A percentile compares a stretch with the other conserved stretches of the same genome.
Evolutionary conservation across 352 stramenopile genomes (phyloP).

Genomic region (Nothophytophthora sp.): DNA sequence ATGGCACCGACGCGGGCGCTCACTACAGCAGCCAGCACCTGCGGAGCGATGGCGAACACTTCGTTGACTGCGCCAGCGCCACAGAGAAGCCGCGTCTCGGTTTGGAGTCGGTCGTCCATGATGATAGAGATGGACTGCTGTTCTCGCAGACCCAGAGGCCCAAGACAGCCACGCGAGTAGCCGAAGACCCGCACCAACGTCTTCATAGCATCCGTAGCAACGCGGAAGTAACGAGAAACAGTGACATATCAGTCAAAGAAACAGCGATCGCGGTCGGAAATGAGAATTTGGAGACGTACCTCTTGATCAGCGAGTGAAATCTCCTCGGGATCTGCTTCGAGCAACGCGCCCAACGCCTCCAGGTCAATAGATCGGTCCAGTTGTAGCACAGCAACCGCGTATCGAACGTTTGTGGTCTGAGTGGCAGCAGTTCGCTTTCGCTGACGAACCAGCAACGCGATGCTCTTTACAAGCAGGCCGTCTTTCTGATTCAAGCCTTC

Average conservation of each 20-base stretch:
- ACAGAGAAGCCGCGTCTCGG: slow-evolving; percentile 39
- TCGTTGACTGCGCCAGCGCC: slow-evolving; percentile 45
- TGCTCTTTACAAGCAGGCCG: slow-evolving; percentile 64
- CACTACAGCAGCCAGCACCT: slow-evolving; percentile 11
- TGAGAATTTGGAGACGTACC: slow-evolving; percentile 26
- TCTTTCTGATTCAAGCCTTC: slow-evolving; percentile 5
- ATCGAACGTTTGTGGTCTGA: slow-evolving; percentile 7
- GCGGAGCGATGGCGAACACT: slow-evolving; percentile 49
- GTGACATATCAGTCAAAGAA: slow-evolving; percentile 1
- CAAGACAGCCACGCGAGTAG: slow-evolving; percentile 59
- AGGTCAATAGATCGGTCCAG: slow-evolving; percentile 61
- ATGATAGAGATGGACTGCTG: slow-evolving; percentile 51
- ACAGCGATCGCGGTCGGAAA: not conserved
- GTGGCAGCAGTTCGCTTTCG: not conserved
- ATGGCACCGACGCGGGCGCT: slow-evolving; percentile 12
- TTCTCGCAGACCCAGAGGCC: slow-evolving; percentile 61
- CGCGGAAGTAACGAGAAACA: no score
- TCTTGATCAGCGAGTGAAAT: slow-evolving; percentile 50
- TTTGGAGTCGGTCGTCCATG: slow-evolving; percentile 36
- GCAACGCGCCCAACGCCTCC: slow-evolving; percentile 24
- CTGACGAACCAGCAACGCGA: slow-evolving; percentile 43
- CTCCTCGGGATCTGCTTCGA: slow-evolving; percentile 26
- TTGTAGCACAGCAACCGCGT: slow-evolving; percentile 52
- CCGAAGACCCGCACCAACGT: slow-evolving; percentile 68
- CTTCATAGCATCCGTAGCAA: slow-evolving; percentile 20